Evolutionary conservation across 257 asterid species (phyloP).

Genomic region (Solanum medicagineum): DNA sequence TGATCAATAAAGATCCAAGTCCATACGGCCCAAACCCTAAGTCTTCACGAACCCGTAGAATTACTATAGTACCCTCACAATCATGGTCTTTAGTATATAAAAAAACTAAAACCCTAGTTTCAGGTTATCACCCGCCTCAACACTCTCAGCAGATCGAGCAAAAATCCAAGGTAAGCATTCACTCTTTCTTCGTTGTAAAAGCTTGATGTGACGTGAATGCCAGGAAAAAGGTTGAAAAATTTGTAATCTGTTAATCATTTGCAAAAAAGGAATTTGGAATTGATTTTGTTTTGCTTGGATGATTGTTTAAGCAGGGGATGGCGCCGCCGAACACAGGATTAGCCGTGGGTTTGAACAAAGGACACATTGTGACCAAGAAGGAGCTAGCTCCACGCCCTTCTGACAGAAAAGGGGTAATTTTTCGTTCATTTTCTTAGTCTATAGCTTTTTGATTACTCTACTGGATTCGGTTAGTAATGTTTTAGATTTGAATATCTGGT

Average conservation of each 20-base stretch:
- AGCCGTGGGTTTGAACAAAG: constrained; percentile 65
- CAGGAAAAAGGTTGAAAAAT: neutral
- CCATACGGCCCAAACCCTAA: neutral
- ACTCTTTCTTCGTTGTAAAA: neutral
- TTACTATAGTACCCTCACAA: neutral
- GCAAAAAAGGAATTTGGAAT: neutral
- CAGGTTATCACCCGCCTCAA: constrained; percentile 12
- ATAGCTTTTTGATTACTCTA: neutral
- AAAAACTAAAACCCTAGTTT: constrained; percentile 35
- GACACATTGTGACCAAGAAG: constrained; percentile 78
- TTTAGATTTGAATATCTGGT: neutral
- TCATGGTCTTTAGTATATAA: neutral
- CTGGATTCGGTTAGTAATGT: neutral
- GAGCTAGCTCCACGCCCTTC: constrained; percentile 83
- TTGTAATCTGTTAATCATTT: neutral
- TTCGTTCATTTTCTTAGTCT: neutral
- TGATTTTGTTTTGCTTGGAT: neutral
- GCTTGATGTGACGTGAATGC: neutral
- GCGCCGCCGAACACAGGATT: constrained; percentile 80
- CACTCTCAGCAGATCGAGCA: neutral
- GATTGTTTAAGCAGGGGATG: constrained; percentile 29
- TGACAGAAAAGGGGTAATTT: constrained; percentile 74
- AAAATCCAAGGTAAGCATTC: neutral
- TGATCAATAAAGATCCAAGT: neutral
- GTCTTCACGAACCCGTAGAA: neutral